These are phyloP conservation scores for Tephrocybe sp. DNA, from an alignment of 768 basidiomycete genomes.

Conservation along the genomic window DNA sequence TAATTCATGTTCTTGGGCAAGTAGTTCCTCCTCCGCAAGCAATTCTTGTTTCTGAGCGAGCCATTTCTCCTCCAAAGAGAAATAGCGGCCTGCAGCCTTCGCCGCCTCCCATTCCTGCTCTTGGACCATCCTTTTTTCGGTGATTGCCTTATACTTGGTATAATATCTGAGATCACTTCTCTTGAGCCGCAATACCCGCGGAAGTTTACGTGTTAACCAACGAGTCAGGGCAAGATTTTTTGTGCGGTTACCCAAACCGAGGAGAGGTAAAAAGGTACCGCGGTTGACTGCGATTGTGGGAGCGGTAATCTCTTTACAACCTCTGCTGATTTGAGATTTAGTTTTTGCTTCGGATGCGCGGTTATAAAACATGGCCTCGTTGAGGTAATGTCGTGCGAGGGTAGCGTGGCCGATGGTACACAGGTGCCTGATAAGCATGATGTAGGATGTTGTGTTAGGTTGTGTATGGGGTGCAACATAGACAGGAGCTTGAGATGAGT, in stretches of 20 bases:
- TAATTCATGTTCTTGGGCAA: too few relatives aligned
- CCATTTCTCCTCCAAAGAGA: too few relatives aligned
- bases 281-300: slow-evolving; percentile 59
- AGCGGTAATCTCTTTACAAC: slow-evolving; percentile 36
- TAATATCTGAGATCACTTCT: slow-evolving; percentile 45
- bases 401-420: slow-evolving; percentile 45
- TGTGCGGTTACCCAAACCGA: slow-evolving; percentile 57
- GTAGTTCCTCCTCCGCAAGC: too few relatives aligned
- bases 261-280: slow-evolving; percentile 54
- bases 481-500: slow-evolving; percentile 28
- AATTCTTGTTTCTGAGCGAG: too few relatives aligned
- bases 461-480: slow-evolving; percentile 42
- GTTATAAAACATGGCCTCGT: slow-evolving; percentile 52
- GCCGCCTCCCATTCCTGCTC: slow-evolving; percentile 1
- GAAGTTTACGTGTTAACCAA: slow-evolving; percentile 54
- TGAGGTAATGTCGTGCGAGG: slow-evolving; percentile 67
- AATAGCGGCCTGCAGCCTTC: not conserved
- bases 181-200: slow-evolving; percentile 48
- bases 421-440: slow-evolving; percentile 59
- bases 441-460: slow-evolving; percentile 71
- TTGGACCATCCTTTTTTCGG: too few relatives aligned
- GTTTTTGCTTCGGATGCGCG: slow-evolving; percentile 30
- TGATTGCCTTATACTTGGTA: slow-evolving; percentile 28
- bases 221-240: slow-evolving; percentile 61
- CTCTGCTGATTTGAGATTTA: slow-evolving; percentile 28